Evolutionary conservation across 1,284 basidiomycete genomes (phyloP).

Genomic region (Marasmius sp.): DNA sequence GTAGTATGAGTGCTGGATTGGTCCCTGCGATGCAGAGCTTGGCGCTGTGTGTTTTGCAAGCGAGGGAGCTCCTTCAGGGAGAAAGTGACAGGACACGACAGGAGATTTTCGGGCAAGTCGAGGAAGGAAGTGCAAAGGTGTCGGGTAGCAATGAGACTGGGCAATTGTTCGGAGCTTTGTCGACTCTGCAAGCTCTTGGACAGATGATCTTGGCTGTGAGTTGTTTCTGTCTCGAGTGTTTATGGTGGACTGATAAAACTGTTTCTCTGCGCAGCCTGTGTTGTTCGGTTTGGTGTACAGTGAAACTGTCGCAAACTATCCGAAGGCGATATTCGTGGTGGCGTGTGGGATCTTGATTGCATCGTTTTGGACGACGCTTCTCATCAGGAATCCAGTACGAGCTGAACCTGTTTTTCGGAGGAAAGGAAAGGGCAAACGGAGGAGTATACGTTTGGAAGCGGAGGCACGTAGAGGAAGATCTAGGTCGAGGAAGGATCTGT

Average conservation of each 20-base stretch:
- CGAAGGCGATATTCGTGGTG: slow-evolving; percentile 64
- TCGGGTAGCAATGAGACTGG: slow-evolving; percentile 39
- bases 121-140: neutral
- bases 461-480: slow-evolving; percentile 53
- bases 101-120: slow-evolving; percentile 12
- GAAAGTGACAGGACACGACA: slow-evolving; percentile 9
- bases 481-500: slow-evolving; percentile 54
- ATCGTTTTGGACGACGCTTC: slow-evolving; percentile 45
- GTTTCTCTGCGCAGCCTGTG: slow-evolving; percentile 48
- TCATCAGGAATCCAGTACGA: slow-evolving; percentile 48
- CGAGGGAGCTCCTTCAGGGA: slow-evolving; percentile 38
- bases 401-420: slow-evolving; percentile 7
- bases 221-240: slow-evolving; percentile 15
- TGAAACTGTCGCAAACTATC: slow-evolving; percentile 61
- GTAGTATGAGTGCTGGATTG: slow-evolving; percentile 59
- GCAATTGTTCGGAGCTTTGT: slow-evolving; percentile 66
- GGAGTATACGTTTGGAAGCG: slow-evolving; percentile 2
- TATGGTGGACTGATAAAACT: slow-evolving; percentile 4
- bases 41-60: slow-evolving; percentile 65
- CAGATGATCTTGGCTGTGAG: slow-evolving; percentile 70
- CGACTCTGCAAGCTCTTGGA: slow-evolving; percentile 63
- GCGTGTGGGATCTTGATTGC: slow-evolving; percentile 51
- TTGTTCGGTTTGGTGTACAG: slow-evolving; percentile 71
- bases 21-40: slow-evolving; percentile 70
- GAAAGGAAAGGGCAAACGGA: slow-evolving; percentile 22